A percentile compares a stretch with the other conserved stretches of the same genome.
phyloP scores from a whole-genome alignment of 2,329 filamentous ascomycete genomes.

The Trichoderma oligosporum region DNA sequence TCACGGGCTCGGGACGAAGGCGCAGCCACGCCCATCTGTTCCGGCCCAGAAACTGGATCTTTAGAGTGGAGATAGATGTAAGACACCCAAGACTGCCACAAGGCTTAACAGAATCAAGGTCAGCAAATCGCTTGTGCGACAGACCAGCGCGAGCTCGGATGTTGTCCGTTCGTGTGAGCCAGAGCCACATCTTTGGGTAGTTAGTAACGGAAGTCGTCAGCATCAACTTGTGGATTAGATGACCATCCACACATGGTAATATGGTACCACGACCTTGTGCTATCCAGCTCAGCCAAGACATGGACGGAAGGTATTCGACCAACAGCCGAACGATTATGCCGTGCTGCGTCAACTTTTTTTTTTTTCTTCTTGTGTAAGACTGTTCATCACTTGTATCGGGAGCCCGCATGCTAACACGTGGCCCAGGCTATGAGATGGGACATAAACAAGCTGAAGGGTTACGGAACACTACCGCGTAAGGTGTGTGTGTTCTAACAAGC shows the following conservation, averaged over 20 bases:
- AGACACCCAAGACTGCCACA: neutral
- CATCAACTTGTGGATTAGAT: neutral
- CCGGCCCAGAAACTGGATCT: neutral
- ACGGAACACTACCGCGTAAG: no score
- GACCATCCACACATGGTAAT: neutral
- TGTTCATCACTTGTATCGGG: neutral
- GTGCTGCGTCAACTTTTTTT: neutral
- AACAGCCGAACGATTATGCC: neutral
- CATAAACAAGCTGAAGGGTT: neutral
- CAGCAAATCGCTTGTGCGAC: neutral
- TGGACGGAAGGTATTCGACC: neutral
- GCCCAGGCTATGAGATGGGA: neutral
- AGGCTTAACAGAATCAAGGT: neutral
- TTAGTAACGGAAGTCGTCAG: neutral
- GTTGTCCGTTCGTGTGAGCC: no score
- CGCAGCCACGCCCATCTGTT: neutral
- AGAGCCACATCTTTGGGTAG: neutral
- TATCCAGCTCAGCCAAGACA: neutral
- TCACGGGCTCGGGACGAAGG: conserved; percentile 11
- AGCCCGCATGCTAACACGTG: neutral
- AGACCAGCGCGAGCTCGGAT: neutral
- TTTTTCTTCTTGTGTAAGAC: no score
- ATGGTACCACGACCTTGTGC: neutral
- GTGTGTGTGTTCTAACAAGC: no score
- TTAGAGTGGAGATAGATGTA: neutral